Base-by-base conservation (phyloP, 2,329 filamentous ascomycete species). In the Fusarium sp. region DNA sequence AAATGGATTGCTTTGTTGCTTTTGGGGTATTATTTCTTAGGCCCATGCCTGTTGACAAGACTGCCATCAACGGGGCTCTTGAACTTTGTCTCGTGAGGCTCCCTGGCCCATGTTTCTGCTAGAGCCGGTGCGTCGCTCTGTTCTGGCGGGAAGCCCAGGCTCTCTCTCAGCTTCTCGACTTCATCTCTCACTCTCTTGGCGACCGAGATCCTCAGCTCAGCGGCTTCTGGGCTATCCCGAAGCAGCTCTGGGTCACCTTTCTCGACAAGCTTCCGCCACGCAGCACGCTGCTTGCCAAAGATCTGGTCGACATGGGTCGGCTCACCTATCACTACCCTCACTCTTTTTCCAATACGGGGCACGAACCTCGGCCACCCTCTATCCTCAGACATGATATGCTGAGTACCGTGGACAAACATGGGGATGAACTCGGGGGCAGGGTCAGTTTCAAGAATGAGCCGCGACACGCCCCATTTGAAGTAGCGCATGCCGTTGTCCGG, bases 401-500 rank as follows among this genome's bases (percentile, higher is more conserved):
- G 91, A 13, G 91, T 91, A 26, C 95, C 95, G 71, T 97, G 92
- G 45, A 98, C 89, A 82, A 96, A 99, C 78, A 99, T 94, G 39
- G 95, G 93, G 32, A 99, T 85, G 19, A 99, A 85, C 67, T 96
- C 91, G 0, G 95, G 95, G 61, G 91, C 88, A 4, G 92, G 92
- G 44, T 94, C 91, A 42, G 90, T 87, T 76, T 99, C 95, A 42
- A 99, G 86, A 55, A 99, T 95, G 55, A 98, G 83, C 3, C 95
- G 87, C 7, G 94, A 92, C 2, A 98, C 83, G 1, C 95, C 95
- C 95, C 95, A 99, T 80, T 97, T 97, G 85, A 98, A 98, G 79
- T 99, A 99, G 28, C 95, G 90, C 82, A 98, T 89, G 7, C 89
- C 87, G 69, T 88, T 87, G 38, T 88, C 81, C 2, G 90, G 85